Evolutionary conservation across 2,329 filamentous ascomycete species (phyloP), one percentile per base, ranked within the genome.

Genomic region (Raffaelea deltoideospora): DNA sequence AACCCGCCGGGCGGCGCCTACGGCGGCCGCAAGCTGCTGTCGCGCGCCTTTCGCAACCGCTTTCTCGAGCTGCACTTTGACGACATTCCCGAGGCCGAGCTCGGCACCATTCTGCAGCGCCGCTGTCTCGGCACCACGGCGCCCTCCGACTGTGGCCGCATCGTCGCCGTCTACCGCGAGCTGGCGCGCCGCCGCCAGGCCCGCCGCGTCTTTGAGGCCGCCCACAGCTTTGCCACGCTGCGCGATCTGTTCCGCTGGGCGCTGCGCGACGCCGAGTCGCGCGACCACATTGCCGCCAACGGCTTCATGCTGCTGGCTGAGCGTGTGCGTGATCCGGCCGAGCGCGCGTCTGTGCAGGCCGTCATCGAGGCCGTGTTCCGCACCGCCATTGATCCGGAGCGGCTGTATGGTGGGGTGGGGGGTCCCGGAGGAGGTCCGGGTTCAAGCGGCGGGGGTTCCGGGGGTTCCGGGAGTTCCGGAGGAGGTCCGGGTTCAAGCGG

Each of bases 41-140:
- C 90, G 2, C 73, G 92, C 30, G 90, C 90, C 2, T 98, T 99
- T 58, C 76, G 92, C 37, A 99, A 98, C 54, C 75, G 90, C 50
- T 99, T 99, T 50, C 68, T 99, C 4, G 90, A 99, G 56, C 64
- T 99, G 5, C 90, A 98, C 55, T 96, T 94, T 49, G 90, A 96
- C 48, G 92, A 99, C 50, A 98, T 99, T 19, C 90, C 90, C 0
- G 85, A 96, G 52, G 79, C 85, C 44, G 92, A 99, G 52, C 62
- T 99, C 31, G 85, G 93, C 49, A 83, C 77, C 30, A 98, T 99
- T 48, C 55, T 99, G 24, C 83, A 92, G 51, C 78, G 85, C 52
- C 72, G 92, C 42, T 92, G 86, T 41, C n/a, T n/a, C n/a, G 75
- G 86, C 48, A 86, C 74, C 44, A 76, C 93, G 13, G 84, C 90